Percentiles rank a stretch among this genome's conserved stretches.
Evolutionary conservation across 495 filamentous ascomycete species (phyloP).

Genomic region (Aspergillus bertholletiae): DNA sequence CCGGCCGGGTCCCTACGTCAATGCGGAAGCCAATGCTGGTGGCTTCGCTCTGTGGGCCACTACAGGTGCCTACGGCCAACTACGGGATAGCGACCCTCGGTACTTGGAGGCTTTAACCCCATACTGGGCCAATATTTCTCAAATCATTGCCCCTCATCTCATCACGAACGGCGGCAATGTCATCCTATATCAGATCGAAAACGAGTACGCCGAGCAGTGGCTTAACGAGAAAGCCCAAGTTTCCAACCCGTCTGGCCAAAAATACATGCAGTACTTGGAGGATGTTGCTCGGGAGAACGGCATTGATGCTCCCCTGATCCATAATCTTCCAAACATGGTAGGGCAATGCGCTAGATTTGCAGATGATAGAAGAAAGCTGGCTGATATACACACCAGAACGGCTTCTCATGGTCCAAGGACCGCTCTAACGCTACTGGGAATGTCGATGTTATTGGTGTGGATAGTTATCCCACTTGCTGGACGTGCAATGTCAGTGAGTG

Average conservation of each 20-base stretch:
- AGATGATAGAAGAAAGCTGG: not conserved
- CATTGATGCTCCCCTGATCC: slow-evolving; percentile 49
- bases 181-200: slow-evolving; percentile 57
- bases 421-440: slow-evolving; percentile 51
- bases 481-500: slow-evolving; percentile 55
- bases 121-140: slow-evolving; percentile 46
- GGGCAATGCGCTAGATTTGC: not conserved
- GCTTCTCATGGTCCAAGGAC: slow-evolving; percentile 51
- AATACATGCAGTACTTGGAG: slow-evolving; percentile 56
- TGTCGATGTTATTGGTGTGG: slow-evolving; percentile 54
- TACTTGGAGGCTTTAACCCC: slow-evolving; percentile 50
- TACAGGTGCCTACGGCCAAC: slow-evolving; percentile 55
- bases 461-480: slow-evolving; percentile 63
- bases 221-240: slow-evolving; percentile 28
- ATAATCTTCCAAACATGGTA: slow-evolving; percentile 52
- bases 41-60: slow-evolving; percentile 61
- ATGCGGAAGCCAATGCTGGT: slow-evolving; percentile 52
- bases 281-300: slow-evolving; percentile 47
- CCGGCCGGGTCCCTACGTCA: slow-evolving; percentile 42
- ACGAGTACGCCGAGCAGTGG: slow-evolving; percentile 61
- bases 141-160: slow-evolving; percentile 48
- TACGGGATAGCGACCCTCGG: slow-evolving; percentile 54
- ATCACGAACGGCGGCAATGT: slow-evolving; percentile 56
- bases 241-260: slow-evolving; percentile 45
- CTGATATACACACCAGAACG: slow-evolving; percentile 16